phyloP scores from a whole-genome alignment of 2,329 filamentous ascomycete genomes.

The Lachnellula subtilissima region DNA sequence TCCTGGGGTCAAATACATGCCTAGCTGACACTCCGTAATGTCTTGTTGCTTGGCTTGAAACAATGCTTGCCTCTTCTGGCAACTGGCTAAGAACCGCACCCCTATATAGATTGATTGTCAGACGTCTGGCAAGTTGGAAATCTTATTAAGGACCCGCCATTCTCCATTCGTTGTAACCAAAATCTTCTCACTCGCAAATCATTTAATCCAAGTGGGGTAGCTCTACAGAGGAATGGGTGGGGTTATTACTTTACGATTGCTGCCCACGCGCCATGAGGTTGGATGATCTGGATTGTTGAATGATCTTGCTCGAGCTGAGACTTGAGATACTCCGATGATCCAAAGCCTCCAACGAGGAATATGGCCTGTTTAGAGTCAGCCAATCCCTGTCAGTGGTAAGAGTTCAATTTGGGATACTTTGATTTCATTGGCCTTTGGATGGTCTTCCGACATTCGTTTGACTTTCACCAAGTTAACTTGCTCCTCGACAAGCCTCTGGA shows the following conservation, averaged over 20 bases:
- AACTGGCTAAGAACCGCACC: slow-evolving; percentile 18
- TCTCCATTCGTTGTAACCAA: too few species aligned
- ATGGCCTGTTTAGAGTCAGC: slow-evolving; percentile 15
- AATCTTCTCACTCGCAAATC: too few species aligned
- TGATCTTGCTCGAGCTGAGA: slow-evolving; percentile 37
- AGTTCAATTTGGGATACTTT: too few species aligned
- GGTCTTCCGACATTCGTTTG: slow-evolving; percentile 28
- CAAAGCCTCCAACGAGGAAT: slow-evolving; percentile 22
- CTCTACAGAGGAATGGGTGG: too few species aligned
- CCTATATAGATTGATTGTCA: neutral
- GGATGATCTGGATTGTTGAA: slow-evolving; percentile 17
- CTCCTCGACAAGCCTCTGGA: slow-evolving; percentile 37
- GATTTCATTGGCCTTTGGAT: slow-evolving; percentile 39
- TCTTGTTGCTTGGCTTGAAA: slow-evolving; percentile 14
- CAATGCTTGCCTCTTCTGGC: slow-evolving; percentile 5
- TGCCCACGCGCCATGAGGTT: slow-evolving; percentile 16
- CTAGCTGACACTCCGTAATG: slow-evolving; percentile 14
- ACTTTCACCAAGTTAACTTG: slow-evolving; percentile 40
- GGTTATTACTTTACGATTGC: slow-evolving; percentile 18
- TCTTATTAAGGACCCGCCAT: too few species aligned
- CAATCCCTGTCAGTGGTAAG: too few species aligned
- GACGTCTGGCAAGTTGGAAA: too few species aligned
- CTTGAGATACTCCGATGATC: slow-evolving; percentile 25
- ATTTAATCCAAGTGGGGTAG: neutral
- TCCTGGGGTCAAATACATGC: neutral